Evolutionary conservation across 2,329 filamentous ascomycete species (phyloP), one percentile per base, ranked within the genome.

Genomic region (Verticillium klebahnii): DNA sequence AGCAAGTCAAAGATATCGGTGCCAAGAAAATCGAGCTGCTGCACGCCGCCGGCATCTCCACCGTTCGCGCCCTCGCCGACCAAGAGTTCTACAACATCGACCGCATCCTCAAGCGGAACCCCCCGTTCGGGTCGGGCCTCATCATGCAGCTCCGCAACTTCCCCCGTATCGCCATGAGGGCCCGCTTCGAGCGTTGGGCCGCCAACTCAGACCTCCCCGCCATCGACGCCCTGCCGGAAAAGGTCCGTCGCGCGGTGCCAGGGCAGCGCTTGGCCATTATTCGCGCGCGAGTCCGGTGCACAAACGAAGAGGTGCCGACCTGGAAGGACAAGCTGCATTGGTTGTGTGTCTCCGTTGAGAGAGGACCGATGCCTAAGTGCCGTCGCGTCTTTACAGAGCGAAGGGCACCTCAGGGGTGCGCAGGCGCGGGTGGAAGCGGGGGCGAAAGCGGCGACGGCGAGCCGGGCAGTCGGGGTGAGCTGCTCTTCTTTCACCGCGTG

Each of bases 1-100:
- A 90, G 63, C 94, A 98, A 72, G 82, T 99, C 1, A 86, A 91
- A 0, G 85, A 87, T 2, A 85, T 98, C 64, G 95, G 95, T 0
- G 79, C 86, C 5, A 91, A 88, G 1, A 84, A 85, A n/a, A 87
- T 91, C 65, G 84, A 89, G 40, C 95, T 90, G 71, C 82, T 98
- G 54, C 83, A 86, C 3, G 82, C 83, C 45, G 87, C 86, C n/a
- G 87, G 88, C 0, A 84, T 98, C 60, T 85, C 79, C 32, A 90
- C 80, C 5, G 86, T 98, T 6, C 84, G 89, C 52, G 83, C 85
- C n/a, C 78, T 99, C 14, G 85, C 88, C 17, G 75, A 73, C 7
- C 81, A 86, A 15, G 89, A 94, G 39, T 80, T 89, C 31, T 84
- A 87, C 60, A 83, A 86, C 31, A 91, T 99, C 59, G 94, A 98